A percentile compares a stretch with the other conserved stretches of the same genome.
Conservation (phyloP, 2,329 filamentous ascomycete genomes). For the Phaeoacremonium minimum region DNA sequence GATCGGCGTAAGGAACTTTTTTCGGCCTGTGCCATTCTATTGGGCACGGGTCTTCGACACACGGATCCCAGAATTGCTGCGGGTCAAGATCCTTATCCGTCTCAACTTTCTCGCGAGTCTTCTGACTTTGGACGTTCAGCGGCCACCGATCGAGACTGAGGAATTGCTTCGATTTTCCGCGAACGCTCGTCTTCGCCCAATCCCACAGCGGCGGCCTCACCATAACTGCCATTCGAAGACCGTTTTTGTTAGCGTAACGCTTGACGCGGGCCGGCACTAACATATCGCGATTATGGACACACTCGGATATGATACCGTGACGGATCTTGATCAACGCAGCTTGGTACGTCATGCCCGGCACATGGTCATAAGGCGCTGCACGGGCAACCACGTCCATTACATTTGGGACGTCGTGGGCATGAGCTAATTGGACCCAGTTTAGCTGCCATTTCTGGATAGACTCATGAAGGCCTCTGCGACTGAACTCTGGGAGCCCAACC, state of each 20-base stretch:
- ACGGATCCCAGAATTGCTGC: conserved; percentile 18
- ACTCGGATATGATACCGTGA: conserved; percentile 36
- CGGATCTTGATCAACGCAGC: conserved; percentile 20
- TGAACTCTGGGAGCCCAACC: too few species aligned
- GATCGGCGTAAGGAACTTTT: conserved; percentile 14
- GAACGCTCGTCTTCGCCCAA: conserved; percentile 21
- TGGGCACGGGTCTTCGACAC: conserved; percentile 17
- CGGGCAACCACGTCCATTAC: not conserved
- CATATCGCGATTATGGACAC: conserved; percentile 34
- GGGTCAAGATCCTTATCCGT: conserved; percentile 21
- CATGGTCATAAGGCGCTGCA: not conserved
- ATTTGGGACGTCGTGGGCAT: not conserved
- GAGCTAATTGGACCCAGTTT: too few species aligned
- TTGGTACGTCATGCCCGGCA: conserved; percentile 17
- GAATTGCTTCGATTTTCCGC: conserved; percentile 22
- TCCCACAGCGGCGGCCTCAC: conserved; percentile 28
- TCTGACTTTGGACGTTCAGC: conserved; percentile 27
- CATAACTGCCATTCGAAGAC: conserved; percentile 10
- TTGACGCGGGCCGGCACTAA: conserved; percentile 30
- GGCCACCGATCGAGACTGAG: conserved; percentile 47
- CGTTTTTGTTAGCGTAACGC: conserved; percentile 16
- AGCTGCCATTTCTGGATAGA: too few species aligned
- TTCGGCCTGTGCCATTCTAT: conserved; percentile 14
- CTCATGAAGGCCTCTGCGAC: conserved; percentile 1
- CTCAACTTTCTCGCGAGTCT: conserved; percentile 21